Evolutionary conservation across 345 rosid species (phyloP), one percentile per base, ranked within the genome.

Genomic region (Brassica cretica): DNA sequence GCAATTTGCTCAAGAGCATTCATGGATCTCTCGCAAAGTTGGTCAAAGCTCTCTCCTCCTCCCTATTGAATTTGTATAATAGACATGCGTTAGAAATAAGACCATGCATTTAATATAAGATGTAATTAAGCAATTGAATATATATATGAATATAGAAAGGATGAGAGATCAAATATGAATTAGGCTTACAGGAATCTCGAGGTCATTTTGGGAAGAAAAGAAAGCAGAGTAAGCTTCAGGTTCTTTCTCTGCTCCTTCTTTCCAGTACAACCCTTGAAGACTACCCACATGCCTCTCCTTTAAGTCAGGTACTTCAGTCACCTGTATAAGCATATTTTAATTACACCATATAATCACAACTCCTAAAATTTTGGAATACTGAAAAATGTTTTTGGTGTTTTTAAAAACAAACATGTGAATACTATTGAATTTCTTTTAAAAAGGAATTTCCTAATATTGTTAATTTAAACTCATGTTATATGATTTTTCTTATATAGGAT

Each of bases 21-120:
- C 80, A 80, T 76, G 51, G 83, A 75, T 76, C 83, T 66, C 3
- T 76, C 83, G 66, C 77, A 76, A 60, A 80, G 83, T 29, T 80
- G 83, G 74, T 80, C 80, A 67, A 80, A 80, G 70, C 83, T 80
- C 24, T 80, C 83, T 71, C 83, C 83, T 70, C 83, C 83, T 44
- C 83, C 83, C 83, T 80, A 14, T 63, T 6, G 14, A 64, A 14
- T 55, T 5, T 3, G 8, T 49, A n/a, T 33, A 8, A 55, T 56
- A 56, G 11, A 33, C 27, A 21, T 39, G 21, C 14, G 5, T 49
- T 5, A 49, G 56, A 49, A 49, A n/a, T 1, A 49, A 1, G 56
- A 49, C 7, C 18, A 49, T 19, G 29, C 8, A n/a, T 24, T 18
- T 2, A 55, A 58, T 58, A 19, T 1, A 59, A 59, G 29, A 24